phyloP scores from a whole-genome alignment of 495 filamentous ascomycete species.

The Terfezia claveryi region DNA sequence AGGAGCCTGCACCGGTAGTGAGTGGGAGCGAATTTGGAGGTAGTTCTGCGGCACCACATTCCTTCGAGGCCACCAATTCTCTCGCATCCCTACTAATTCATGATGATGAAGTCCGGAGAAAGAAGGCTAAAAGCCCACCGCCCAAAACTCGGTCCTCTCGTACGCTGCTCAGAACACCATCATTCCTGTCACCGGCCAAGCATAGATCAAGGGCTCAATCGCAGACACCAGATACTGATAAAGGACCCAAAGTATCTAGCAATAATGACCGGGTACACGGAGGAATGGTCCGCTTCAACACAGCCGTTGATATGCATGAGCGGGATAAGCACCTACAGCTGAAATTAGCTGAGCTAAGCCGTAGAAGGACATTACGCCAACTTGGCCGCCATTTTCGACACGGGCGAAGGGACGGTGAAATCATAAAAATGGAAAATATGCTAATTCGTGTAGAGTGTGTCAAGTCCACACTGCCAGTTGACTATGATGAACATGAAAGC shows the following conservation, averaged over 20 bases:
- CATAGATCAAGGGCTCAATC: constrained; percentile 1
- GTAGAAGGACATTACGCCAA: constrained; percentile 9
- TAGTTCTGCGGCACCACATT: constrained; percentile 12
- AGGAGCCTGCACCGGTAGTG: constrained; percentile 9
- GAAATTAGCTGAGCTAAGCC: constrained; percentile 13
- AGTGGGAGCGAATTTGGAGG: constrained; percentile 5
- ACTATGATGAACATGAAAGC: constrained; percentile 48
- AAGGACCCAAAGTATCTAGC: neutral
- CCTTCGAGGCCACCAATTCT: constrained; percentile 15
- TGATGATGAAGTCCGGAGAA: constrained; percentile 3
- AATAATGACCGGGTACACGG: constrained; percentile 13
- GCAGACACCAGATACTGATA: neutral
- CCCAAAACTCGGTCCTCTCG: neutral
- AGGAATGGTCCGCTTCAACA: constrained; percentile 18
- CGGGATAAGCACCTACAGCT: constrained; percentile 14
- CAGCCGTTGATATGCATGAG: constrained; percentile 11
- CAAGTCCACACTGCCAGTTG: constrained; percentile 31
- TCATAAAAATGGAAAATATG: constrained; percentile 57
- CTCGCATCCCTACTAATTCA: constrained; percentile 18
- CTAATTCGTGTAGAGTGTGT: constrained; percentile 43
- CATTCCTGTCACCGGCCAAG: constrained; percentile 1
- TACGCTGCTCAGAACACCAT: constrained; percentile 1
- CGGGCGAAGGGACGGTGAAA: constrained; percentile 28
- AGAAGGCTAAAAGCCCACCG: neutral
- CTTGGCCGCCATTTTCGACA: constrained; percentile 5